phyloP scores from a whole-genome alignment of 371 early-diverging fungal species.

The Mortierella sp. region DNA sequence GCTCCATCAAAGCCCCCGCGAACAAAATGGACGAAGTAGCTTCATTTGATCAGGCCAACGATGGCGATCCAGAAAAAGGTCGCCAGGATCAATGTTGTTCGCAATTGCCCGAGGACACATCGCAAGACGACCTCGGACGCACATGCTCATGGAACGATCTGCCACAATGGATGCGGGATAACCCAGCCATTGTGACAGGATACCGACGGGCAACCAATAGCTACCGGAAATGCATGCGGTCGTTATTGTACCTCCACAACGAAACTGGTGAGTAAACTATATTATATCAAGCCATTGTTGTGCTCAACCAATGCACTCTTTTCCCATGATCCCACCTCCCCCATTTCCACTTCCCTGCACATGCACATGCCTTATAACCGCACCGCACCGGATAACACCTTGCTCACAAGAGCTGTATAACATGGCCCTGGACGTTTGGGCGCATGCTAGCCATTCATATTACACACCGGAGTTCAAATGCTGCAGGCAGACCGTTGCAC shows the following conservation, averaged over 20 bases:
- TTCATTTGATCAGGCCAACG: background rate
- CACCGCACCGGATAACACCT: no score
- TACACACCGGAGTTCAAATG: background rate
- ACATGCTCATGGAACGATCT: constrained; percentile 66
- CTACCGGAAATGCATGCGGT: constrained; percentile 73
- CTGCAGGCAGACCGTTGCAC: background rate
- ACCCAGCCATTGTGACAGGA: constrained; percentile 72
- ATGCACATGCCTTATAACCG: no score
- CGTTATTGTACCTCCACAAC: constrained; percentile 87
- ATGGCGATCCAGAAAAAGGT: constrained; percentile 11
- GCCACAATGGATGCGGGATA: constrained; percentile 84
- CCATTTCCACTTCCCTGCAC: no score
- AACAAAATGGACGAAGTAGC: background rate
- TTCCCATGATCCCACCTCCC: no score
- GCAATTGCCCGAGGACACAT: constrained; percentile 11
- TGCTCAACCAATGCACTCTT: no score
- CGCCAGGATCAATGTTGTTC: constrained; percentile 1
- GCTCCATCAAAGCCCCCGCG: constrained; percentile 5
- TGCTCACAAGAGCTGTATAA: no score
- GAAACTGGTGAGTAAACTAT: constrained; percentile 77
- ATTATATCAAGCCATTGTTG: no score
- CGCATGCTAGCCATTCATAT: background rate
- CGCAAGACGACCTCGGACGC: constrained; percentile 16
- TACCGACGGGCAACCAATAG: constrained; percentile 85
- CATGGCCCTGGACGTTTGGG: no score